Conservation (phyloP, 106 monocot species). For the Posidonia australis region DNA sequence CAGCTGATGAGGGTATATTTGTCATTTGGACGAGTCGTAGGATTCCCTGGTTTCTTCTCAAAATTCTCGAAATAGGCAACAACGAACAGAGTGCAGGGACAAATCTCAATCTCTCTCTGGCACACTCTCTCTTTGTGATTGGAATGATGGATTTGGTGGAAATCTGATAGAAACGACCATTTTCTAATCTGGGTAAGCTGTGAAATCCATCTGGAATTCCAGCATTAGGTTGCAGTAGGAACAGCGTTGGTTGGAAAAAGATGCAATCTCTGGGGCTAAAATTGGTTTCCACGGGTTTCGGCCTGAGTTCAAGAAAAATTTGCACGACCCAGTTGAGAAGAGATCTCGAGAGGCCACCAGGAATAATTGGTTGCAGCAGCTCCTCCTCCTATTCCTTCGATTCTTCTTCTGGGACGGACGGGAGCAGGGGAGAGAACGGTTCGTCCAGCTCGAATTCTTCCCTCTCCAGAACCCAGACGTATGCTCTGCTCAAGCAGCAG, state of each 20-base stretch:
- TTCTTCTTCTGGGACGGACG: conserved; percentile 9
- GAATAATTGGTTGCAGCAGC: background rate
- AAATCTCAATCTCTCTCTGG: no score
- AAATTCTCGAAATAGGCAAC: no score
- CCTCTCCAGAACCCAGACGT: conserved; percentile 21
- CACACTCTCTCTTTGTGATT: no score
- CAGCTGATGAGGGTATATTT: no score
- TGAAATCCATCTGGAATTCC: no score
- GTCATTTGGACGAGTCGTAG: no score
- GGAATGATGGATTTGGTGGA: no score
- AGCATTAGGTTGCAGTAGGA: no score
- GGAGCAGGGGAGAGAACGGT: background rate
- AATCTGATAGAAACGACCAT: no score
- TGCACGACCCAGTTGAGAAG: background rate
- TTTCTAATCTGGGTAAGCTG: no score
- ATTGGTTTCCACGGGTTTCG: conserved; percentile 5
- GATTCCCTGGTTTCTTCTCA: no score
- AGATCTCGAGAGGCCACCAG: conserved; percentile 2
- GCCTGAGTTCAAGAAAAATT: background rate
- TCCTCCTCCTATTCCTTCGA: background rate
- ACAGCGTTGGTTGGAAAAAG: background rate
- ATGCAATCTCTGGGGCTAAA: conserved; percentile 29
- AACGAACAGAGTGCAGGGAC: no score
- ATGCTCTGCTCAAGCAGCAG: conserved; percentile 26
- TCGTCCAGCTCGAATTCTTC: background rate